These are phyloP conservation scores for Paulownia fortunei DNA, from an alignment of 257 asterid genomes.

Conservation along the genomic window DNA sequence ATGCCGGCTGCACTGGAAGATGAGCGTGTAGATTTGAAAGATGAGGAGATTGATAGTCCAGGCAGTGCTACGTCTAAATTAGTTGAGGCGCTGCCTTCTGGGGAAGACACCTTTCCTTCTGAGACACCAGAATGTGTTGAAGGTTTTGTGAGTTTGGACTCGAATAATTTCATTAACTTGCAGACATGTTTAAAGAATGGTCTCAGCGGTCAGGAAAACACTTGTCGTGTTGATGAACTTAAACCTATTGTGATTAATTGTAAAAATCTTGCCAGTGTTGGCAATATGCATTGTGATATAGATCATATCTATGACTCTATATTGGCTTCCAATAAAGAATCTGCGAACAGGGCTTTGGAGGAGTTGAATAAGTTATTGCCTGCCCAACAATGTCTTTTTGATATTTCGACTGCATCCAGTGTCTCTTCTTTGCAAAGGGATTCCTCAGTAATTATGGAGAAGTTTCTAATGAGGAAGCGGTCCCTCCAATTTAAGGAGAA, in stretches of 20 bases:
- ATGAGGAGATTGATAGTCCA: conserved; percentile 76
- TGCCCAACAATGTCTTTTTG: conserved; percentile 40
- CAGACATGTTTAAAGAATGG: conserved; percentile 41
- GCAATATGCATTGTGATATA: conserved; percentile 30
- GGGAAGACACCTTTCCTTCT: conserved; percentile 36
- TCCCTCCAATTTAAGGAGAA: conserved; percentile 69
- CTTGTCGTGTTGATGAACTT: conserved; percentile 28
- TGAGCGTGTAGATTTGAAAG: conserved; percentile 42
- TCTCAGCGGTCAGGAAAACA: conserved; percentile 35
- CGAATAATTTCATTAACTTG: conserved; percentile 34
- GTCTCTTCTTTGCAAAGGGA: conserved; percentile 44
- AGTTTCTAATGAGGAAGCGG: conserved; percentile 50
- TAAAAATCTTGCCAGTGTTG: conserved; percentile 31
- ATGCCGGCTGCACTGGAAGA: conserved; percentile 42
- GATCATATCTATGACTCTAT: conserved; percentile 52
- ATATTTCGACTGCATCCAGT: conserved; percentile 42
- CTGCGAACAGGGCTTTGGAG: conserved; percentile 53
- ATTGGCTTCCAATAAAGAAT: conserved; percentile 63
- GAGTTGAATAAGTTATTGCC: conserved; percentile 69
- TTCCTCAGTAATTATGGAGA: conserved; percentile 49
- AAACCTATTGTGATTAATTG: conserved; percentile 31
- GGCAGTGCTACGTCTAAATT: conserved; percentile 82
- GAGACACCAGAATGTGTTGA: conserved; percentile 39
- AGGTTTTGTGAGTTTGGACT: conserved; percentile 32
- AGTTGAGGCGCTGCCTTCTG: conserved; percentile 48